Evolutionary conservation across 2,329 filamentous ascomycete genomes (phyloP).

Genomic region (Sporothrix euskadiensis): DNA sequence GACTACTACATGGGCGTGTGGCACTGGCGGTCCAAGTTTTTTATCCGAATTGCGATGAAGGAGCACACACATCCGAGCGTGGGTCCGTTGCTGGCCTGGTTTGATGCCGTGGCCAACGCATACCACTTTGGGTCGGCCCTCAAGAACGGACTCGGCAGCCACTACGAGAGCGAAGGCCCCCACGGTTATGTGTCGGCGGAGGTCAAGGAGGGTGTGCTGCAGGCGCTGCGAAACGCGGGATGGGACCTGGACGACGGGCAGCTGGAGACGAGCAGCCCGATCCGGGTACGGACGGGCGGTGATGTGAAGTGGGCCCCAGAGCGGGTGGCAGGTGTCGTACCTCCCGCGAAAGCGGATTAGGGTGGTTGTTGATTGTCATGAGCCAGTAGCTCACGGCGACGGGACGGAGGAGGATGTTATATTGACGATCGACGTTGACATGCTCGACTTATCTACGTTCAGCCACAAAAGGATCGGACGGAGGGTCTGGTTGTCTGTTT

Average conservation of each 20-base stretch:
- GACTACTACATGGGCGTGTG: constrained; percentile 64
- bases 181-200: constrained; percentile 48
- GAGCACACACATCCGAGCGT: constrained; percentile 46
- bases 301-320: constrained; percentile 36
- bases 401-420: neutral
- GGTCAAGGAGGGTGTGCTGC: constrained; percentile 40
- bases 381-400: neutral
- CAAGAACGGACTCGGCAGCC: constrained; percentile 41
- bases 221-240: constrained; percentile 49
- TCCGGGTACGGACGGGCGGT: constrained; percentile 44
- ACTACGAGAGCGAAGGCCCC: constrained; percentile 43
- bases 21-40: constrained; percentile 45
- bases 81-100: constrained; percentile 41
- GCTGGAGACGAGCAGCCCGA: constrained; percentile 63
- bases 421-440: neutral
- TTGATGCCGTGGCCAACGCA: constrained; percentile 46
- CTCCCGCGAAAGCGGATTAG: constrained; percentile 19
- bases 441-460: neutral
- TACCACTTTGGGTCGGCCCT: constrained; percentile 43
- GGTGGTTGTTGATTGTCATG: neutral
- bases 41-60: constrained; percentile 62
- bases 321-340: neutral
- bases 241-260: constrained; percentile 68
- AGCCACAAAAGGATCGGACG: neutral
- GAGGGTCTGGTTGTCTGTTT: neutral